Base-by-base conservation (phyloP, 805 yeast genomes). In the Candida tallmaniae region DNA sequence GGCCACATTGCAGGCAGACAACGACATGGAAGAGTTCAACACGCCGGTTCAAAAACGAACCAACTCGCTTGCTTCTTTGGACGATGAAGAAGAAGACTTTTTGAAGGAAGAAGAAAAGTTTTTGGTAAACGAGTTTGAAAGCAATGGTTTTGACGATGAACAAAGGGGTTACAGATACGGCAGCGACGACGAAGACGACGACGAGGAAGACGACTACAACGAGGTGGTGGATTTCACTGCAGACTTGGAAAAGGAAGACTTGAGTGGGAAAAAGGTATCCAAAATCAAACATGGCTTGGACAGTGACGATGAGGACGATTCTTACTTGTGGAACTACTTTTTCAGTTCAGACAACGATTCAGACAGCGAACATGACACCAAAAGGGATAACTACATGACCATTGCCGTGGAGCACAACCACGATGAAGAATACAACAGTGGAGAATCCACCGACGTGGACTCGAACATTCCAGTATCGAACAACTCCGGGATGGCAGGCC, bases 401-500 rank as follows among this genome's bases (percentile, higher is more conserved):
- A 8, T 8, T 14, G 23, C 14, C 4, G 17, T 52, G 31, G 30
- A 41, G 23, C n/a, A n/a, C n/a, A 70, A 64, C 20, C 57, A 53
- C 12, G 37, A 44, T 20, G 57, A 53, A 14, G 63, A 50, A 5
- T 61, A 62, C 42, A 75, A 74, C 36, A 81, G 83, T 45, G 95
- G 93, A 27, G 96, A 89, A 48, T 85, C 95, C 11, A 93, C 98
- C 0, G 98, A 90, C 56, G 96, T 87, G 42, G 97, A 90, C 52
- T 73, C 76, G n/a, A 71, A 80, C 12, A 60, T 90, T 28, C 96
- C 97, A 4, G 78, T 78, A 3, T 67, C 76, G 12, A 76, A 70
- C 37, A 65, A 62, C 38, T 71, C 76, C 25, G 52, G 50, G 15
- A 37, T 56, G 7, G 94, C 95, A 2, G 73, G 83, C 8, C 83